Evolutionary conservation across 2,329 filamentous ascomycete genomes (phyloP).

Genomic region (Pleomassaria siparia): DNA sequence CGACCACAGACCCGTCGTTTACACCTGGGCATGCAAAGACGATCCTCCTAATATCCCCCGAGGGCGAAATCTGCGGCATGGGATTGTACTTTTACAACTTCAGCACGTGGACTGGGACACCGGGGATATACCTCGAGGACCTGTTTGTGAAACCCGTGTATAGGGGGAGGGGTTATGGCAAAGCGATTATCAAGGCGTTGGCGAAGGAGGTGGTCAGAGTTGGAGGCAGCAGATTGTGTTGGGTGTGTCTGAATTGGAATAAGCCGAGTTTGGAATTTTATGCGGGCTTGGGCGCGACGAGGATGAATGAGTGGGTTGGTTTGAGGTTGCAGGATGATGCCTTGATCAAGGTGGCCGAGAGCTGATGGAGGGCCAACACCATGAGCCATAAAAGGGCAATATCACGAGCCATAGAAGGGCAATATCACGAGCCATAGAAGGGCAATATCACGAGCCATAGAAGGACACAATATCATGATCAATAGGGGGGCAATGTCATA

Average conservation of each 20-base stretch:
- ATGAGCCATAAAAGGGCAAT: too few species aligned
- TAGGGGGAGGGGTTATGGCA: constrained; percentile 78
- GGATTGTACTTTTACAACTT: constrained; percentile 96
- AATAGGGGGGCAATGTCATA: too few species aligned
- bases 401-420: too few species aligned
- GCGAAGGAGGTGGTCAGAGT: constrained; percentile 77
- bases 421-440: too few species aligned
- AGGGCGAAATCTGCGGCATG: constrained; percentile 65
- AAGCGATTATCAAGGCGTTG: constrained; percentile 70
- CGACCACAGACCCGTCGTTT: constrained; percentile 35
- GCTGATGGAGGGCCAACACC: neutral
- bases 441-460: too few species aligned
- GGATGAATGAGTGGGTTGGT: constrained; percentile 71
- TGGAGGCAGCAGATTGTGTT: constrained; percentile 76
- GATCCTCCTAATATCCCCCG: constrained; percentile 60
- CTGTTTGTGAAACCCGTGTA: constrained; percentile 75
- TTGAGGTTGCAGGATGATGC: constrained; percentile 72
- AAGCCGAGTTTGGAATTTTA: constrained; percentile 89
- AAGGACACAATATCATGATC: too few species aligned
- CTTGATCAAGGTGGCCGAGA: constrained; percentile 58
- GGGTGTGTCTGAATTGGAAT: constrained; percentile 93
- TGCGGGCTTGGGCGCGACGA: constrained; percentile 60
- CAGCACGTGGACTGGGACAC: constrained; percentile 83
- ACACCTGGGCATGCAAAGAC: constrained; percentile 71
- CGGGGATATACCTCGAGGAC: constrained; percentile 92